Conservation (phyloP, 805 yeast species). For the Huiozyma naganishii region DNA sequence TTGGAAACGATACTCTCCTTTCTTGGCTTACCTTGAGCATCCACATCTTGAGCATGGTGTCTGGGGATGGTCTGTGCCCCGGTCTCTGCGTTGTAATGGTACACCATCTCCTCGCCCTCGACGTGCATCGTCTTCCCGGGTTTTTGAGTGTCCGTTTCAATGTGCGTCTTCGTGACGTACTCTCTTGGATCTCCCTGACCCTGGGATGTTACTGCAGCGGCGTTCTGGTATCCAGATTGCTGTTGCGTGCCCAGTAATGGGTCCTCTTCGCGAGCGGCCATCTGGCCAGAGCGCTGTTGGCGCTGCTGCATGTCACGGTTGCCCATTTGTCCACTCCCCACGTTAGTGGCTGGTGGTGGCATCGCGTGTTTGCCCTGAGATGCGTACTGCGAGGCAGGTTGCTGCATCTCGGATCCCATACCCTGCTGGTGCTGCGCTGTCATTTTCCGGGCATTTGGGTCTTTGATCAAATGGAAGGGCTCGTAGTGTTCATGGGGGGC, state of each 20-base stretch:
- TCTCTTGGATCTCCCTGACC: no score
- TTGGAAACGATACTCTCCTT: neutral
- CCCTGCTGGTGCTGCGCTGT: neutral
- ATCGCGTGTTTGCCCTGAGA: neutral
- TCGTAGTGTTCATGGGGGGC: conserved; percentile 3
- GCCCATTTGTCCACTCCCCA: neutral
- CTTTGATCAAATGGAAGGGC: conserved; percentile 5
- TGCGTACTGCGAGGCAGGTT: neutral
- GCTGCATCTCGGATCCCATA: no score
- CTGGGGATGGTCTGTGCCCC: conserved; percentile 3
- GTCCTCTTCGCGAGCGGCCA: no score
- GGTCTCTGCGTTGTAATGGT: conserved; percentile 2
- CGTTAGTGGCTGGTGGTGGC: neutral
- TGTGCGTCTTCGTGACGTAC: no score
- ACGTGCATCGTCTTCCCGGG: neutral
- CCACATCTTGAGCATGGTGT: neutral
- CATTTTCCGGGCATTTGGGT: neutral
- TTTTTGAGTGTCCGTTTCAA: neutral
- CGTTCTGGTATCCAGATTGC: no score
- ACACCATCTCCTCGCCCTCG: conserved; percentile 1
- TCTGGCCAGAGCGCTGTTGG: no score
- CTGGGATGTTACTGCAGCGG: no score
- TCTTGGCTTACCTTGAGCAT: neutral
- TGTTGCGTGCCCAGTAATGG: no score
- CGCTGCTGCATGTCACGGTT: no score